Base-by-base conservation (phyloP, 306 rosid species). In the Calophaca sinica region DNA sequence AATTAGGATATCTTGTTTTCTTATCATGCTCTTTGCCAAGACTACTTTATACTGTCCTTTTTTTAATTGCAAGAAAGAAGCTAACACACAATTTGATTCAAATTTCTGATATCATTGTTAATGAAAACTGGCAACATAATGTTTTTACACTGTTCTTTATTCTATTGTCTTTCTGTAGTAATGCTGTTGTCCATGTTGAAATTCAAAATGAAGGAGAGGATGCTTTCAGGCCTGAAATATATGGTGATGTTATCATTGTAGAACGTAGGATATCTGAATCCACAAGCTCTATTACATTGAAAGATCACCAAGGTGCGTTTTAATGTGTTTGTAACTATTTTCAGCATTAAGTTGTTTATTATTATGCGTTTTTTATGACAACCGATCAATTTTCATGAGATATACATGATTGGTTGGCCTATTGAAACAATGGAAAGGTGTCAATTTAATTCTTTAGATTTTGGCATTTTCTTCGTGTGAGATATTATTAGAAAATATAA, bases 161-260 rank as follows among this genome's bases (percentile, higher is more conserved):
- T 38, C 52, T 71, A 6, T 68, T 67, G 50, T 57, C 77, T 62
- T 79, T 83, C 58, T 79, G 84, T 84, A 94, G 98, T 78, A 70
- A 77, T 63, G 96, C 98, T 42, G 73, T 87, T 57, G 83, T 94
- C 78, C 89, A 79, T 35, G 96, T 94, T 32, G 97, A 88, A 73
- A 77, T 94, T 60, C 86, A 84, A 76, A 94, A 91, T 80, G 85
- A 82, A 77, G 98, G 98, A 52, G 97, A 87, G 61, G 97, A 90
- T 85, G 96, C 98, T 79, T 91, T 94, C 58, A 94, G 90, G 90
- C 91, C 86, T 32, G 87, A 85, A 66, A 46, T 83, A 71, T 94
- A 84, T 72, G 97, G 98, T 6, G 84, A 82, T 64, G 75, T 68
- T 67, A 90, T 94, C 72, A 86, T 69, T 64, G 75, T 94, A 50